Percentiles rank a stretch among this genome's conserved stretches.
Conservation (phyloP, 345 rosid species). For the Punica granatum region DNA sequence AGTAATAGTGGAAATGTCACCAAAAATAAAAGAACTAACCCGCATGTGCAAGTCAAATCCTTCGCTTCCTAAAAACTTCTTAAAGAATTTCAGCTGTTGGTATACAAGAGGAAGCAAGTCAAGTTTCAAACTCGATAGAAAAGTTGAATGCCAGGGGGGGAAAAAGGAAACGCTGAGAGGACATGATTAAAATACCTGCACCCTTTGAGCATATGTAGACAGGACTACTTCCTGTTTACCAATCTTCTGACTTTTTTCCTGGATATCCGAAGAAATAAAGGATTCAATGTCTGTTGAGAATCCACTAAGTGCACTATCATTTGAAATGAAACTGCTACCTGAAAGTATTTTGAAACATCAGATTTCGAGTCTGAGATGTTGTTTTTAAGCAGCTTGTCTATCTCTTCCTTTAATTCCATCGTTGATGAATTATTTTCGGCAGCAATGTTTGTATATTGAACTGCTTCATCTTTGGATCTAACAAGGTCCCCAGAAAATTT, state of each 20-base stretch:
- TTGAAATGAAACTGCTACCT: slow-evolving; percentile 2
- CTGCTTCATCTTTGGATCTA: not conserved
- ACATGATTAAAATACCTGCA: slow-evolving; percentile 8
- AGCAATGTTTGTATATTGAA: not conserved
- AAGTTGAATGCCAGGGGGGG: not conserved
- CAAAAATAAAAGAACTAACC: slow-evolving; percentile 2
- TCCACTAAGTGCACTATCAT: not conserved
- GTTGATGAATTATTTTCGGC: not conserved
- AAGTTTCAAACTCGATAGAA: not conserved
- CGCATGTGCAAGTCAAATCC: slow-evolving; percentile 13
- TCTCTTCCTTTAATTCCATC: not conserved
- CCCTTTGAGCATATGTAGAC: slow-evolving; percentile 9
- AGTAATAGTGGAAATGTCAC: not conserved
- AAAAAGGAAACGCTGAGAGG: not conserved
- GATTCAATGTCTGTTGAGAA: not conserved
- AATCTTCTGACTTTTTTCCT: not conserved
- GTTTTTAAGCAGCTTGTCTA: not conserved
- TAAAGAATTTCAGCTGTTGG: slow-evolving; percentile 13
- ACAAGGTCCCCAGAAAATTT: slow-evolving; percentile 3
- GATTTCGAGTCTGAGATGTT: not conserved
- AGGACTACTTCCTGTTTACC: slow-evolving; percentile 7
- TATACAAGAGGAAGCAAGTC: not conserved
- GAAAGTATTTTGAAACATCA: not conserved
- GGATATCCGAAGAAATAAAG: not conserved
- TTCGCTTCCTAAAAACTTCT: slow-evolving; percentile 6